Evolutionary conservation across 2,329 filamentous ascomycete species (phyloP), one percentile per base, ranked within the genome.

Genomic region (Tolypocladium album): DNA sequence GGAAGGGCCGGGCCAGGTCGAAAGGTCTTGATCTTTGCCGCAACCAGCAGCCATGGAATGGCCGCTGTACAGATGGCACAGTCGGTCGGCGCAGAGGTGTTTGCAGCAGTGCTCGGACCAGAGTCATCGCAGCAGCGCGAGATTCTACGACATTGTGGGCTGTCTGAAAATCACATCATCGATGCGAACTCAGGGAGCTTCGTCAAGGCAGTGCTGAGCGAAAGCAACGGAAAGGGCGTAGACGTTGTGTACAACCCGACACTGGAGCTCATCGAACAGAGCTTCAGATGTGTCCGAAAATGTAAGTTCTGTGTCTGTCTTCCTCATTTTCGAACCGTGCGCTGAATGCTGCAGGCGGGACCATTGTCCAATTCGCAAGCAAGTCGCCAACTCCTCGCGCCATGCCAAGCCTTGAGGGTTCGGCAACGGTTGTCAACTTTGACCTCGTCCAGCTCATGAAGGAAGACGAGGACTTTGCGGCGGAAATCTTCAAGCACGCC

Each of bases 241-340:
- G 75, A 82, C 53, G 61, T 80, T 4, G 69, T 81, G 1, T 79
- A 80, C 58, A 79, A 80, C 62, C 71, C 79, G 0, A 76, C 78
- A 0, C 73, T 73, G 56, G 65, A 70, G 11, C 64, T 73, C 42
- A 58, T 72, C 4, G 69, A 72, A 3, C 60, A 66, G 4, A 73
- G 69, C 59, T 64, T 70, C 17, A 64, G 68, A 45, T 77, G 74
- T 50, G 69, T 78, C 31, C 69, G 71, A 42, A 67, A 63, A 31
- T 70, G 76, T 73, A 68, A 67, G 73, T 68, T 17, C 2, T 50
- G 15, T 27, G 40, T 36, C 31, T 27, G 7, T n/a, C 27, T 13
- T n/a, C 7, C 5, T 15, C 15, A 55, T 2, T 12, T 57, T 4
- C 11, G 20, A 38, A 36, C 22, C 31, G 56, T 3, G 22, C 11